Base-by-base conservation (phyloP, 768 basidiomycete species). In the Multifurca ochricompacta region DNA sequence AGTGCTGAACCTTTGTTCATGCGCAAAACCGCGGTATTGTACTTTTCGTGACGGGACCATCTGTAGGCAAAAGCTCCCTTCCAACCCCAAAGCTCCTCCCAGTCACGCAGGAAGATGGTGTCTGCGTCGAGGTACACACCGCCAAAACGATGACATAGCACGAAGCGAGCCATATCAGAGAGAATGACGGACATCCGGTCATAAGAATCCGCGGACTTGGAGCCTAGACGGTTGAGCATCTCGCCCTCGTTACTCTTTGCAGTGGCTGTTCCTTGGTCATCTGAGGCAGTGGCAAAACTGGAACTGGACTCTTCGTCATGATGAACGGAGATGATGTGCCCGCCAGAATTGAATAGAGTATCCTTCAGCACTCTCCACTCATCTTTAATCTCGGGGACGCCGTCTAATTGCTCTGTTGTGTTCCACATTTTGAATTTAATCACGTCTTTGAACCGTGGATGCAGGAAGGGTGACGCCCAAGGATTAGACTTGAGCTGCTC, bases 21-120 rank as follows among this genome's bases (percentile, higher is more conserved):
- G 66, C 85, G 90, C 56, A 99, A 77, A 10, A 98, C 91, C 2
- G 96, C 94, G 11, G 95, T 98, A 74, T 98, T 97, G 69, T 97
- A 97, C 67, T 85, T 89, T 64, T 87, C 81, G 58, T 94, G 73
- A 44, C 91, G 83, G 19, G 88, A 91, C 95, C 95, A 99, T 2
- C 95, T 78, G 68, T 97, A 98, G 7, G 95, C 94, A 63, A 96
- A 99, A 16, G 93, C 92, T 35, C 94, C 94, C 63, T 85, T 82
- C 86, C 90, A 96, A 27, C 91, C 91, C 91, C 91, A 97, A 5
- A 99, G 74, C 62, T 98, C 95, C 66, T 96, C 94, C 96, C 96
- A 99, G 65, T 99, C 95, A 19, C 96, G 85, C 30, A 99, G 71
- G 62, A 99, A 82, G 59, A 99, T 81, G 8, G 92, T 97, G 67